phyloP scores from a whole-genome alignment of 1,284 basidiomycete genomes.

The Calocybe gambosa region DNA sequence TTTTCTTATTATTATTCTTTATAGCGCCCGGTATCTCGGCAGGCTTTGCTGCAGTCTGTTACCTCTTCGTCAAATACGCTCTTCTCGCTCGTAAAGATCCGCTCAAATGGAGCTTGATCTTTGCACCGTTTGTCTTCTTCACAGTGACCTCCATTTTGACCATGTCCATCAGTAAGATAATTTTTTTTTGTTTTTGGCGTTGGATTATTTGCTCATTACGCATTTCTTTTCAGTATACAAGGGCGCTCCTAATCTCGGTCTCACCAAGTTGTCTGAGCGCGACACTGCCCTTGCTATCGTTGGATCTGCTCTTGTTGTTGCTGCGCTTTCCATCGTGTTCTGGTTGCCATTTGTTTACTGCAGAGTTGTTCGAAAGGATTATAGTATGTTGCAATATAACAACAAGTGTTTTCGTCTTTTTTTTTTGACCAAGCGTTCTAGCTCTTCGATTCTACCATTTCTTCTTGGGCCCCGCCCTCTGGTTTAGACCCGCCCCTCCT shows the following conservation, averaged over 20 bases:
- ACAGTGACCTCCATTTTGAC: conserved; percentile 20
- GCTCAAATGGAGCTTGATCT: conserved; percentile 17
- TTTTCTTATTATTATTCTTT: too few species aligned
- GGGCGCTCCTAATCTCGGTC: conserved; percentile 20
- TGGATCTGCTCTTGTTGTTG: conserved; percentile 19
- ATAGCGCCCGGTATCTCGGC: conserved; percentile 21
- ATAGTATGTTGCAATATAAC: conserved; percentile 18
- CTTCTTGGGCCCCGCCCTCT: conserved; percentile 22
- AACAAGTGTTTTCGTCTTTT: neutral
- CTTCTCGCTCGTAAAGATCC: conserved; percentile 21
- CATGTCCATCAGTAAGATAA: conserved; percentile 22
- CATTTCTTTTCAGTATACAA: conserved; percentile 21
- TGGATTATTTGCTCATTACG: neutral
- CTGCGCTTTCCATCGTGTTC: conserved; percentile 20
- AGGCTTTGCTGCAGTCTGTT: conserved; percentile 21
- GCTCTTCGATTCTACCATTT: conserved; percentile 24
- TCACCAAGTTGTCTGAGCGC: conserved; percentile 13
- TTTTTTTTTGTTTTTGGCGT: neutral
- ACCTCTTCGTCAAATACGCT: conserved; percentile 21
- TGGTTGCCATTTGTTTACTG: conserved; percentile 23
- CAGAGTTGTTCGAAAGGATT: conserved; percentile 23
- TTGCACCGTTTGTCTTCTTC: conserved; percentile 23
- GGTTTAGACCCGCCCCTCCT: conserved; percentile 19
- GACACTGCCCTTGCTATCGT: conserved; percentile 20
- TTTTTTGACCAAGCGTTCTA: conserved; percentile 6